Percentiles rank a stretch among this genome's conserved stretches.
Conservation (phyloP, 768 basidiomycete species). For the Rubroboletus satanas region DNA sequence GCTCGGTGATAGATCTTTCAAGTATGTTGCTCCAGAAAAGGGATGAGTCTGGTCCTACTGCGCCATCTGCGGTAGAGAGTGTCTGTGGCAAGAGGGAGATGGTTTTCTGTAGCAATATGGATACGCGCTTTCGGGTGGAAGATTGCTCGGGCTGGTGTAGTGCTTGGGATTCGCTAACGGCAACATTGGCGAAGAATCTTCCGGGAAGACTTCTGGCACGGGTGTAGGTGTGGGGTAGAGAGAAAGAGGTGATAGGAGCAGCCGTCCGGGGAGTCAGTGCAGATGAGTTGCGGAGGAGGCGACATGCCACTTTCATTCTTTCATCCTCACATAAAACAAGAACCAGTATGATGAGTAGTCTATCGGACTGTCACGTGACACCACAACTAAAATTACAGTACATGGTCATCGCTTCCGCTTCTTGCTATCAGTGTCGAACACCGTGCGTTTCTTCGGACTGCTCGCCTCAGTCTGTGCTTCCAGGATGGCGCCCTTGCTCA, state of each 20-base stretch:
- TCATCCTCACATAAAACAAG: constrained; percentile 6
- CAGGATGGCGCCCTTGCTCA: constrained; percentile 73
- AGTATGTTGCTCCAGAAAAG: constrained; percentile 46
- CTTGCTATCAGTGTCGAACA: neutral
- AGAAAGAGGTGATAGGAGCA: neutral
- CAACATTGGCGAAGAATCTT: neutral
- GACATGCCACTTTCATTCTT: constrained; percentile 26
- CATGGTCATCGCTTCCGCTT: constrained; percentile 19
- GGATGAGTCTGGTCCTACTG: constrained; percentile 29
- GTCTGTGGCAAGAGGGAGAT: constrained; percentile 43
- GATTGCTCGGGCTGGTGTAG: neutral
- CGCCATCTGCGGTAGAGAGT: constrained; percentile 27
- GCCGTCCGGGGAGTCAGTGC: neutral
- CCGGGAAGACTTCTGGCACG: neutral
- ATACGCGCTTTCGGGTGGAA: constrained; percentile 27
- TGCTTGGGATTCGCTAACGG: neutral
- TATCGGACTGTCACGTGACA: constrained; percentile 18
- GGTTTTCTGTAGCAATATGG: constrained; percentile 50
- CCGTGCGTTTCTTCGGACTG: constrained; percentile 16
- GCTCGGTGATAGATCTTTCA: constrained; percentile 32
- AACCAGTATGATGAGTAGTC: neutral
- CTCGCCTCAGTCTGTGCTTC: constrained; percentile 51
- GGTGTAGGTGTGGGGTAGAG: too few relatives aligned
- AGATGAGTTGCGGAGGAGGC: constrained; percentile 10
- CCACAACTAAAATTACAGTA: neutral